These are phyloP conservation scores for Xylariaceae sp. DNA, from an alignment of 2,329 filamentous ascomycete genomes.

Conservation along the genomic window DNA sequence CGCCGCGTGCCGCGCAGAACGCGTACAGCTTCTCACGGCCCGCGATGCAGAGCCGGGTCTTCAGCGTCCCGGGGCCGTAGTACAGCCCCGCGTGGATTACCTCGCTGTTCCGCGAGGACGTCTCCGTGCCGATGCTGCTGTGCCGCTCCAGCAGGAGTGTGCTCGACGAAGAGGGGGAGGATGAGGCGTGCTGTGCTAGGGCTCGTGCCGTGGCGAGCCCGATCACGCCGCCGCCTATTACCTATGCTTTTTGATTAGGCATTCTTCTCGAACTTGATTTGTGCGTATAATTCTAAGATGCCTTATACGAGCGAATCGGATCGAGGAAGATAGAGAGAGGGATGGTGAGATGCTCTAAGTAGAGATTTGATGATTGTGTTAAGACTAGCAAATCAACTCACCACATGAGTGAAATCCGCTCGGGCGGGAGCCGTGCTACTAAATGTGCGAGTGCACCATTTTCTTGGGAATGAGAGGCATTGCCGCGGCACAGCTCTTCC, in stretches of 20 bases:
- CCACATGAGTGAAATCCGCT: slow-evolving; percentile 46
- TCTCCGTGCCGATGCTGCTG: slow-evolving; percentile 78
- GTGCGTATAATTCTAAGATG: background rate
- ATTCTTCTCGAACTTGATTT: too few species aligned
- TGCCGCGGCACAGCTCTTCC: slow-evolving; percentile 10
- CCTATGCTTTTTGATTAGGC: too few species aligned
- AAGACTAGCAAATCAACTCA: slow-evolving; percentile 35
- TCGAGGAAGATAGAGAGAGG: background rate
- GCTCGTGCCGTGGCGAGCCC: slow-evolving; percentile 80
- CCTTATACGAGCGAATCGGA: background rate
- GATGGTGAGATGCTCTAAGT: background rate
- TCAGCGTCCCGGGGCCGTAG: slow-evolving; percentile 78
- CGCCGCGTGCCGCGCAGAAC: slow-evolving; percentile 70
- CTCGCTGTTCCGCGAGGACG: slow-evolving; percentile 89
- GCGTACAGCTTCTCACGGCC: slow-evolving; percentile 80
- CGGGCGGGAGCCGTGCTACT: slow-evolving; percentile 36
- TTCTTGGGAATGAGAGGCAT: background rate
- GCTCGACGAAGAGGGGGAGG: slow-evolving; percentile 56
- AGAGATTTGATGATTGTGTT: too few species aligned
- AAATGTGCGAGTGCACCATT: slow-evolving; percentile 31
- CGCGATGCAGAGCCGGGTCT: slow-evolving; percentile 80
- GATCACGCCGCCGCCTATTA: slow-evolving; percentile 69
- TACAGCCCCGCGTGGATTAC: slow-evolving; percentile 97
- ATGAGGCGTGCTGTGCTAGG: slow-evolving; percentile 57
- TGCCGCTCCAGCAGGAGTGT: slow-evolving; percentile 86